Evolutionary conservation across 768 basidiomycete genomes (phyloP).

Genomic region (Leucosporidium creatinivorum): DNA sequence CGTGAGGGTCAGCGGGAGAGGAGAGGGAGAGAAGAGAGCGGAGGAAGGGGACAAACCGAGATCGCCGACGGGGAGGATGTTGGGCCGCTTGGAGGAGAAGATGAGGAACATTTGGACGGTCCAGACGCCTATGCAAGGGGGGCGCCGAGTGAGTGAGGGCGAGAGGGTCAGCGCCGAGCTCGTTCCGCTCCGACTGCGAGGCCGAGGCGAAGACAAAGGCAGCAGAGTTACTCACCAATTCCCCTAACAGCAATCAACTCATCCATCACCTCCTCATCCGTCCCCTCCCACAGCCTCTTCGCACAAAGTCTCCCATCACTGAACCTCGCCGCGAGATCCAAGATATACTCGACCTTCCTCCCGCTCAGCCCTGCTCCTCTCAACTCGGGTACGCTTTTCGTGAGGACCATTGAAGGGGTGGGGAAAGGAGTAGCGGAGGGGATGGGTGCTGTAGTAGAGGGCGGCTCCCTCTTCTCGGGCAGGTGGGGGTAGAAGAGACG

Average conservation of each 20-base stretch:
- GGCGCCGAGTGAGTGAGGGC: background rate
- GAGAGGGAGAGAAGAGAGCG: background rate
- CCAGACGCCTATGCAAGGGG: background rate
- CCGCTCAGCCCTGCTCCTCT: constrained; percentile 68
- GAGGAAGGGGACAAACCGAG: constrained; percentile 12
- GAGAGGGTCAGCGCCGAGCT: background rate
- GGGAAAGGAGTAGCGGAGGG: constrained; percentile 50
- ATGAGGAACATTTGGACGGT: constrained; percentile 66
- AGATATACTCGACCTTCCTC: constrained; percentile 84
- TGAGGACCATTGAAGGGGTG: constrained; percentile 59
- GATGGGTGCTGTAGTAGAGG: constrained; percentile 14
- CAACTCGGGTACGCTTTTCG: constrained; percentile 47
- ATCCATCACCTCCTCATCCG: constrained; percentile 56
- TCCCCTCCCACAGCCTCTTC: constrained; percentile 58
- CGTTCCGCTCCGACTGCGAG: too few species aligned
- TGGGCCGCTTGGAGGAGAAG: constrained; percentile 66
- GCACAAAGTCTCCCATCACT: constrained; percentile 71
- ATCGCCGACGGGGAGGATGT: constrained; percentile 61
- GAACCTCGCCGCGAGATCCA: constrained; percentile 71
- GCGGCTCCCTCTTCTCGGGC: constrained; percentile 52
- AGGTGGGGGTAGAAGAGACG: constrained; percentile 66
- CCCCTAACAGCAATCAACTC: constrained; percentile 60
- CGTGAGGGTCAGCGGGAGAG: background rate
- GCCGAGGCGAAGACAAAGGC: constrained; percentile 57
- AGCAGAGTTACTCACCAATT: constrained; percentile 42